Evolutionary conservation across 148 eudicot genomes (phyloP), one percentile per base, ranked within the genome.

Genomic region (Diospyros lotus): DNA sequence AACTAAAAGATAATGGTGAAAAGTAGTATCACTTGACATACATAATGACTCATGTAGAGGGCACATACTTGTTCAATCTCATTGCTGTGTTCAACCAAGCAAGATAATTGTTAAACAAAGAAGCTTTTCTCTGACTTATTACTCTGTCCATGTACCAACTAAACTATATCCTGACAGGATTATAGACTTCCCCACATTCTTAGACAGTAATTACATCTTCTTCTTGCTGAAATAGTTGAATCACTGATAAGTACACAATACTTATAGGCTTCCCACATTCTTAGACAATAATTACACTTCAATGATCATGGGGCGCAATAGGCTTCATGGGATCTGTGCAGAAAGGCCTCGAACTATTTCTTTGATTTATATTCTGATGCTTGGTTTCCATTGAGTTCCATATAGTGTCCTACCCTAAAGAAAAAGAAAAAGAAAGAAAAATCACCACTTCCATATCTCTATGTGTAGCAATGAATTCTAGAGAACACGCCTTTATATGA

Each of bases 261-360:
- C 28, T 28, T 28, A 28, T 28, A 28, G 28, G 28, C 28, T 28
- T 28, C 28, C 28, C 28, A 28, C 28, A 28, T 28, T 28, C 28
- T 28, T 28, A 40, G 48, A 18, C 12, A 8, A 48, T 28, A 59
- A 17, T 69, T 17, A 41, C 38, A 17, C 73, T 15, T 56, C 1
- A 41, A 58, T 9, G 9, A 58, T 18, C n/a, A 11, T 40, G 17
- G 69, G 71, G 10, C 59, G 11, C 43, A 68, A 69, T 13, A 54
- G 13, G 73, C 46, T 53, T 54, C 61, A 48, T 13, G 40, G 58
- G 40, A 53, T 46, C 73, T 52, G 73, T 69, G 39, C 17, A 39
- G 5, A 52, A 17, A 6, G 41, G 40, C 46, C 43, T 3, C 5
- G 56, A 39, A 53, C 28, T 13, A 3, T 53, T 1, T 41, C 73